These are phyloP conservation scores for Bipolaris victoriae DNA, from an alignment of 2,329 filamentous ascomycete species.

Conservation along the genomic window DNA sequence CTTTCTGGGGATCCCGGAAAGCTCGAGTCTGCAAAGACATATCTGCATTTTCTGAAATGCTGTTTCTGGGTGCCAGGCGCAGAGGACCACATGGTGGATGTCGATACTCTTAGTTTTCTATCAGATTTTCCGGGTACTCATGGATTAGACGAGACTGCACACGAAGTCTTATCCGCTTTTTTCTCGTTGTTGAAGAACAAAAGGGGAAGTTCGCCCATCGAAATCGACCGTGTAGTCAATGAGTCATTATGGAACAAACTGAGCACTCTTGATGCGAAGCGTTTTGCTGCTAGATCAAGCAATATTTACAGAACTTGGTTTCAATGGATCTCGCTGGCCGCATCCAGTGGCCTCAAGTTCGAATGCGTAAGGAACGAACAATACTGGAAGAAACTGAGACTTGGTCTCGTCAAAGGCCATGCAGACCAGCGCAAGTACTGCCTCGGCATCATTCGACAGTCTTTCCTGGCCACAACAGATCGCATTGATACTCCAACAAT, in stretches of 20 bases:
- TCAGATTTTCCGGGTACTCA: conserved; percentile 29
- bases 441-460: conserved; percentile 53
- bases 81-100: conserved; percentile 28
- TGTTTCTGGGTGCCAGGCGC: conserved; percentile 39
- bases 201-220: background rate
- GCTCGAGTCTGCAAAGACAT: conserved; percentile 14
- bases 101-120: conserved; percentile 22
- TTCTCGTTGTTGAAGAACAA: conserved; percentile 21
- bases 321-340: conserved; percentile 41
- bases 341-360: conserved; percentile 20
- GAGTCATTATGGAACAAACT: conserved; percentile 35
- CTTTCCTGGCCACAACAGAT: conserved; percentile 41
- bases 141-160: conserved; percentile 27
- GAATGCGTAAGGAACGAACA: conserved; percentile 34
- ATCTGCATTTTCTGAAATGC: conserved; percentile 39
- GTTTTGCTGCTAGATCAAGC: conserved; percentile 28
- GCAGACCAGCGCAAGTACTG: conserved; percentile 55
- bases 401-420: conserved; percentile 51
- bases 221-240: conserved; percentile 17
- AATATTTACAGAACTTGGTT: conserved; percentile 46
- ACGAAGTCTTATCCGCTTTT: conserved; percentile 39
- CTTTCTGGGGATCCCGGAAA: background rate
- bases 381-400: conserved; percentile 51
- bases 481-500: conserved; percentile 37
- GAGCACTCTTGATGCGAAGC: conserved; percentile 22